phyloP scores from a whole-genome alignment of 148 eudicot species.

The Rhododendron griersonianum region DNA sequence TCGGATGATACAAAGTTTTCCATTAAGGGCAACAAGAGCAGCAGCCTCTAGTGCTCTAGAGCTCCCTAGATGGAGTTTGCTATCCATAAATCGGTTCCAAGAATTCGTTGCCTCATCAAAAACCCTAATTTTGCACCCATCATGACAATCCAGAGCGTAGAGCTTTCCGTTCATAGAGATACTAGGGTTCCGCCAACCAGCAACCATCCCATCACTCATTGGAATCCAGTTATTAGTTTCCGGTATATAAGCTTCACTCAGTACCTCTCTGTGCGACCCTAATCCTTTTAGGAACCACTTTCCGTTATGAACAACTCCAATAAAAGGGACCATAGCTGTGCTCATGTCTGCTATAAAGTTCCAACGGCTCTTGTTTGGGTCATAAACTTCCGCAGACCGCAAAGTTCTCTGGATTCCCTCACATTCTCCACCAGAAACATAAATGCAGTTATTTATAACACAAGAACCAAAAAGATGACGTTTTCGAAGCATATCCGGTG shows the following conservation, averaged over 20 bases:
- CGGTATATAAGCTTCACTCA: conserved; percentile 76
- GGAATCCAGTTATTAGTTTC: conserved; percentile 61
- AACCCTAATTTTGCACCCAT: conserved; percentile 82
- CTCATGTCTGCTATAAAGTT: conserved; percentile 74
- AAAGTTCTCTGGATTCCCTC: conserved; percentile 80
- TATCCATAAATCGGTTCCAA: conserved; percentile 71
- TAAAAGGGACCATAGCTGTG: conserved; percentile 86
- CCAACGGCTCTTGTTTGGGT: conserved; percentile 79
- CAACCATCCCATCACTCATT: conserved; percentile 63
- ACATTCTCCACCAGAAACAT: conserved; percentile 91
- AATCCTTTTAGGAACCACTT: conserved; percentile 87
- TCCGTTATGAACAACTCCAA: conserved; percentile 71
- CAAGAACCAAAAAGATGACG: conserved; percentile 80
- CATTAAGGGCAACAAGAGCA: conserved; percentile 75
- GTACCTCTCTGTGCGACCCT: conserved; percentile 68
- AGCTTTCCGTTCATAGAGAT: conserved; percentile 75
- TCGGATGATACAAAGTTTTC: conserved; percentile 80
- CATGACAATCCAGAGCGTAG: conserved; percentile 76
- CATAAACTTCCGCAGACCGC: conserved; percentile 85
- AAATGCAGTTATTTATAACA: conserved; percentile 72
- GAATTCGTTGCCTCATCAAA: conserved; percentile 56
- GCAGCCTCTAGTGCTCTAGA: conserved; percentile 87
- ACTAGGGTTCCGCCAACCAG: conserved; percentile 88
- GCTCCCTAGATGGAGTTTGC: conserved; percentile 73
- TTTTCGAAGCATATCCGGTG: conserved; percentile 69